Evolutionary conservation across 1,139 yeast species (phyloP), one percentile per base, ranked within the genome.

Genomic region (Geotrichum candidum): DNA sequence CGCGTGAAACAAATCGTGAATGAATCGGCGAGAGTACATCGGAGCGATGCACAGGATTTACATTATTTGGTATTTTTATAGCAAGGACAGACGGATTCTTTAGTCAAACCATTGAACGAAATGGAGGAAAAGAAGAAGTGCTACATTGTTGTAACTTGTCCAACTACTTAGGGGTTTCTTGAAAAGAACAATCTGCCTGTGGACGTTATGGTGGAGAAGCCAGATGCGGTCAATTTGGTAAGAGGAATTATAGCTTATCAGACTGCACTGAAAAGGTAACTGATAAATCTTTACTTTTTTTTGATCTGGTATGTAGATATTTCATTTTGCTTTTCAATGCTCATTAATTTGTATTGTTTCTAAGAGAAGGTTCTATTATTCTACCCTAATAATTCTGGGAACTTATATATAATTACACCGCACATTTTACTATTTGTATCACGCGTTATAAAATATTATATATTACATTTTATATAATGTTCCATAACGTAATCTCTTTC

Each of bases 101-200:
- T 89, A 7, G 82, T 88, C 2, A 76, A 80, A 13, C 61, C 62
- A 22, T 60, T 73, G 38, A 61, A 67, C 2, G 61, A 67, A 3
- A 62, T 65, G 41, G 65, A 64, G 6, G 62, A 67, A 1, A 64
- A 67, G 0, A 51, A 51, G 15, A 74, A 61, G 3, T 65, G 79
- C 58, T 80, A 79, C 61, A 77, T 91, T 23, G 97, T 96, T 0
- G 84, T 92, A 4, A 94, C 94, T 64, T 98, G 99, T 0, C 98
- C 98, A 1, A 92, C 98, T 0, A 94, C 99, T 0, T 84, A 87
- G 65, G 82, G 80, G 50, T 90, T 82, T 69, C 75, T 94, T 57
- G 54, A 72, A 2, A 73, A 77, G 1, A 78, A 82, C 46, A 85
- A 83, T 0, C 73, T 92, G 3, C 66, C 59, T 0, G 90, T 95